These are phyloP conservation scores for Cyberlindnera maclurae DNA, from an alignment of 805 yeast species.

Conservation along the genomic window DNA sequence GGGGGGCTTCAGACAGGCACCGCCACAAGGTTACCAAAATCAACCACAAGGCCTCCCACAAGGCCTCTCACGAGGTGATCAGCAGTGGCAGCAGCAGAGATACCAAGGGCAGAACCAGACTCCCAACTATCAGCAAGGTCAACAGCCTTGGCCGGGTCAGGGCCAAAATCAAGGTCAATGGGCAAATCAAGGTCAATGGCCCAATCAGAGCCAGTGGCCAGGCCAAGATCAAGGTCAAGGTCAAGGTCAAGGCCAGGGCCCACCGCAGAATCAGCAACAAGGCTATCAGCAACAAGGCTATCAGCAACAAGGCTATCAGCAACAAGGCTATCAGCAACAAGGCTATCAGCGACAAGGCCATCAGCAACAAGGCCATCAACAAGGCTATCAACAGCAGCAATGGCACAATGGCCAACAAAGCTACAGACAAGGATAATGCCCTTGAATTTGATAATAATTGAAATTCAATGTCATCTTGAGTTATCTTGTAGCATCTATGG, in stretches of 20 bases:
- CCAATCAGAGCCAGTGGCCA: no score
- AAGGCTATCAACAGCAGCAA: neutral
- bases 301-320: constrained; percentile 1
- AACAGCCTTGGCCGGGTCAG: no score
- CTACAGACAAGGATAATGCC: neutral
- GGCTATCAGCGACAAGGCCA: constrained; percentile 1
- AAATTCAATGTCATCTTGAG: no score
- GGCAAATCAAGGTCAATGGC: no score
- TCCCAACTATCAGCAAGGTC: no score
- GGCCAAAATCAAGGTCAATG: no score
- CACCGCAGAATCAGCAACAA: constrained; percentile 2
- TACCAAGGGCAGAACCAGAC: no score
- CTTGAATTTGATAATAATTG: no score
- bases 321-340: constrained; percentile 1
- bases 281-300: constrained; percentile 2
- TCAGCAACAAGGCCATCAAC: constrained; percentile 1
- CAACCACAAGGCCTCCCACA: constrained; percentile 2
- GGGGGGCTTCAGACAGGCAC: constrained; percentile 1
- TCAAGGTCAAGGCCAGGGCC: no score
- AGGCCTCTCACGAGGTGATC: constrained; percentile 2
- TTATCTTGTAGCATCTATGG: neutral
- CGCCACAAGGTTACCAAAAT: constrained; percentile 1
- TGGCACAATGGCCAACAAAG: neutral
- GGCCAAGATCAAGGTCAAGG: no score
- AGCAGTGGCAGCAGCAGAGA: neutral